Conservation (phyloP, 2,329 filamentous ascomycete genomes). For the Fusarium sp. region DNA sequence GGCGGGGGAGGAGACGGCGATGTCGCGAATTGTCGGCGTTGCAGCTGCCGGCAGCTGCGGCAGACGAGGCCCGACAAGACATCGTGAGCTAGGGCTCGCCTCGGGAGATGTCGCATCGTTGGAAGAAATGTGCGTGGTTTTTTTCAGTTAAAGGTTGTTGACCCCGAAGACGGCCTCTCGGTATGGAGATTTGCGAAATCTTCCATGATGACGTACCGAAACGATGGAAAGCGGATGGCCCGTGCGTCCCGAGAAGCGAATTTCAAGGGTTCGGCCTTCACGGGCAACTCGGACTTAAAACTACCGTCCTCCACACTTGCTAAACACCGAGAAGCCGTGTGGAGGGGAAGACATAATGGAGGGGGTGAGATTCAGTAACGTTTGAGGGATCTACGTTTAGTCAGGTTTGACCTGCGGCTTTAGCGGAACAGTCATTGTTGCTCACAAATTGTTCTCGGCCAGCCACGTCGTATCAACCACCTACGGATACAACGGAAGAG, state of each 20-base stretch:
- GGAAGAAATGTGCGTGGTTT: conserved; percentile 16
- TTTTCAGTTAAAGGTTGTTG: neutral
- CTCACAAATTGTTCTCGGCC: neutral
- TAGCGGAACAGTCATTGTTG: conserved; percentile 2
- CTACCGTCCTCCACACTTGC: neutral
- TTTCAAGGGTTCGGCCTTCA: neutral
- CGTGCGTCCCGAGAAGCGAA: conserved; percentile 22
- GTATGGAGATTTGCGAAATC: conserved; percentile 33
- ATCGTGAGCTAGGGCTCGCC: conserved; percentile 31
- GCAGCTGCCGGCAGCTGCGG: conserved; percentile 49
- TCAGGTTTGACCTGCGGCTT: neutral
- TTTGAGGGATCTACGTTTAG: conserved; percentile 12
- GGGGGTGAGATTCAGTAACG: neutral
- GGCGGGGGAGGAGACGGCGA: conserved; percentile 53
- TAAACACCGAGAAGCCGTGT: conserved; percentile 6
- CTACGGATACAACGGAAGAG: neutral
- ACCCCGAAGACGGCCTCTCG: conserved; percentile 8
- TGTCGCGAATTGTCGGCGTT: conserved; percentile 49
- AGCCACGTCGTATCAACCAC: neutral
- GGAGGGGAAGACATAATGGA: neutral
- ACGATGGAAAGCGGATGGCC: conserved; percentile 14
- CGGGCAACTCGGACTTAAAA: conserved; percentile 32
- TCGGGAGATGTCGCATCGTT: conserved; percentile 43
- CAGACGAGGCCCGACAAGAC: conserved; percentile 40
- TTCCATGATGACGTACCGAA: conserved; percentile 40